phyloP scores from a whole-genome alignment of 345 rosid species.

The Moricandia arvensis region DNA sequence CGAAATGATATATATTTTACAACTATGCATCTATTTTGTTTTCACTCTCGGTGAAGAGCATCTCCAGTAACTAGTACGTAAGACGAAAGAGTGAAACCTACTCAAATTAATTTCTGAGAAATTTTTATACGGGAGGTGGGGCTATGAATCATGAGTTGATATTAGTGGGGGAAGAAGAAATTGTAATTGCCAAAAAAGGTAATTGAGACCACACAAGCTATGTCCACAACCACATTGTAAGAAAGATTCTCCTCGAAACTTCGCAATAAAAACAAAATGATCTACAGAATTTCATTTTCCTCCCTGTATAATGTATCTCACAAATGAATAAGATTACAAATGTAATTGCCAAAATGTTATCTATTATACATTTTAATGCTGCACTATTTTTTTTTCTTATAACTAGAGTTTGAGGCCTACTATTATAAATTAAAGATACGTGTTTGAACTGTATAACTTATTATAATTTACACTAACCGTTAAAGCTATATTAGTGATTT shows the following conservation, averaged over 20 bases:
- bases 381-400: no score
- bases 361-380: no score
- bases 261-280: slow-evolving; percentile 7
- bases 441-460: neutral
- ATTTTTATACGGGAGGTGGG: slow-evolving; percentile 16
- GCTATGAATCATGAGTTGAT: slow-evolving; percentile 23
- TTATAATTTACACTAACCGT: neutral
- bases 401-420: no score
- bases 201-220: slow-evolving; percentile 29
- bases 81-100: slow-evolving; percentile 11
- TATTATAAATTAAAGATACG: neutral
- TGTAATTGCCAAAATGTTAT: neutral
- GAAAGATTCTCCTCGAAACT: slow-evolving; percentile 28
- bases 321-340: neutral
- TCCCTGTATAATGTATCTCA: neutral
- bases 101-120: slow-evolving; percentile 20
- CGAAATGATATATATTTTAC: neutral
- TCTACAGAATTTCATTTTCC: neutral
- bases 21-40: neutral
- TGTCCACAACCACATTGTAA: slow-evolving; percentile 24
- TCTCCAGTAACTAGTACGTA: slow-evolving; percentile 1
- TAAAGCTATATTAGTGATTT: neutral
- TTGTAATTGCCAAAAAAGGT: slow-evolving; percentile 11
- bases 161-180: slow-evolving; percentile 25
- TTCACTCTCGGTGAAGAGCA: neutral